A percentile compares a stretch with the other conserved stretches of the same genome.
These are phyloP conservation scores for Polyporus tsugae DNA, from an alignment of 1,284 basidiomycete genomes.

Conservation along the genomic window DNA sequence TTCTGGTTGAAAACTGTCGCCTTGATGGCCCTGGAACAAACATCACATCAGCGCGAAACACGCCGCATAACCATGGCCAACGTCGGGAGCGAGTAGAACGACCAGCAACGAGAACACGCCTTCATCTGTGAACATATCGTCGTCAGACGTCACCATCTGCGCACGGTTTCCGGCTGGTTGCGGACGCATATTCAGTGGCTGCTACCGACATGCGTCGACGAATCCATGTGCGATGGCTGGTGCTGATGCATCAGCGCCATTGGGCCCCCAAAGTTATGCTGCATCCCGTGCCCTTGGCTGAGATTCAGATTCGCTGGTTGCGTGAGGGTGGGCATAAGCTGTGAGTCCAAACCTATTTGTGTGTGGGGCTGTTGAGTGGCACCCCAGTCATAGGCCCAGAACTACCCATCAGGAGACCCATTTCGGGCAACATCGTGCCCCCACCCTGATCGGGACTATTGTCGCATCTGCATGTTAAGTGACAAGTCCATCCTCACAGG, in stretches of 20 bases:
- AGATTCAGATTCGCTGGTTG: conserved; percentile 56
- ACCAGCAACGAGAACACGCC: too few species aligned
- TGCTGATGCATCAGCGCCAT: conserved; percentile 47
- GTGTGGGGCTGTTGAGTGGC: conserved; percentile 50
- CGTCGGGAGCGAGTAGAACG: too few species aligned
- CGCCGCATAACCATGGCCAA: too few species aligned
- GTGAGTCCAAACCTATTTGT: conserved; percentile 51
- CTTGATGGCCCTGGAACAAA: too few species aligned
- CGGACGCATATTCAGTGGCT: conserved; percentile 29
- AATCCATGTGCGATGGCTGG: conserved; percentile 32
- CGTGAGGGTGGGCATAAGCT: conserved; percentile 58
- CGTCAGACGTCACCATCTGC: conserved; percentile 52
- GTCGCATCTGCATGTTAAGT: conserved; percentile 38
- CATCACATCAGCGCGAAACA: too few species aligned
- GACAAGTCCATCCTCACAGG: conserved; percentile 31
- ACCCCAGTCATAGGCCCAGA: conserved; percentile 43
- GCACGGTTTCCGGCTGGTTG: conserved; percentile 19
- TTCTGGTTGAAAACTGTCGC: too few species aligned
- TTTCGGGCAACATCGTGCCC: conserved; percentile 51
- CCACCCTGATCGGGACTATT: conserved; percentile 38
- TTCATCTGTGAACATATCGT: conserved; percentile 52
- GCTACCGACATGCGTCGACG: conserved; percentile 37
- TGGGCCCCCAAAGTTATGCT: conserved; percentile 54
- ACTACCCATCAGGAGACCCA: conserved; percentile 47
- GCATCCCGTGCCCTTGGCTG: conserved; percentile 44